Evolutionary conservation across 2,329 filamentous ascomycete species (phyloP), one percentile per base, ranked within the genome.

Genomic region (Periglandula ipomoeae): DNA sequence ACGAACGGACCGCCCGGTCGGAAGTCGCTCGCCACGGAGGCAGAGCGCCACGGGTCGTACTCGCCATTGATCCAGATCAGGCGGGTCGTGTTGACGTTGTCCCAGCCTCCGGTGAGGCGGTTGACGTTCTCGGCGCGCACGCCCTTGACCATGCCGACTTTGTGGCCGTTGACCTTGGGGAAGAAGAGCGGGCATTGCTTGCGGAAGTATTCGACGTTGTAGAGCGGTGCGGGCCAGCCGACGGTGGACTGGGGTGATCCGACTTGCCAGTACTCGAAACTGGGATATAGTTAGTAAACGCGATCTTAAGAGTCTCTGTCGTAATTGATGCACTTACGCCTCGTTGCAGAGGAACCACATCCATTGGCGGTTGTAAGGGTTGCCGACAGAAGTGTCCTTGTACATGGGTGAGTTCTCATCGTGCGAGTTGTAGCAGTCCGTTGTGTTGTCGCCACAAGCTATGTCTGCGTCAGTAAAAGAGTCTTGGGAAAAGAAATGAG

Each of bases 281-380:
- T 54, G 46, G 35, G n/a, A 9, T 10, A 7, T n/a, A 22, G n/a
- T n/a, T 3, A 23, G 45, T n/a, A n/a, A n/a, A n/a, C n/a, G n/a
- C n/a, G n/a, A n/a, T n/a, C n/a, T n/a, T n/a, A n/a, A n/a, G n/a
- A n/a, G n/a, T n/a, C n/a, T n/a, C n/a, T n/a, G n/a, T n/a, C n/a
- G n/a, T n/a, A n/a, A n/a, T n/a, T n/a, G n/a, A n/a, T n/a, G 50
- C 78, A 73, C n/a, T 42, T 53, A 59, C 56, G 79, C 78, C 59
- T 83, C 76, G 58, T 83, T 82, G 68, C 81, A 83, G 2, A 72
- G 67, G 62, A 81, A 71, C 79, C 79, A 84, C 7, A 68, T 59
- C 78, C 78, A 84, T 52, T 79, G 75, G 0, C 76, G 56, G 47
- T 53, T 53, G 47, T 44, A 44, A 37, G 56, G 48, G 58, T 81